Evolutionary conservation across 2,329 filamentous ascomycete genomes (phyloP).

Genomic region (Apiospora phragmitis): DNA sequence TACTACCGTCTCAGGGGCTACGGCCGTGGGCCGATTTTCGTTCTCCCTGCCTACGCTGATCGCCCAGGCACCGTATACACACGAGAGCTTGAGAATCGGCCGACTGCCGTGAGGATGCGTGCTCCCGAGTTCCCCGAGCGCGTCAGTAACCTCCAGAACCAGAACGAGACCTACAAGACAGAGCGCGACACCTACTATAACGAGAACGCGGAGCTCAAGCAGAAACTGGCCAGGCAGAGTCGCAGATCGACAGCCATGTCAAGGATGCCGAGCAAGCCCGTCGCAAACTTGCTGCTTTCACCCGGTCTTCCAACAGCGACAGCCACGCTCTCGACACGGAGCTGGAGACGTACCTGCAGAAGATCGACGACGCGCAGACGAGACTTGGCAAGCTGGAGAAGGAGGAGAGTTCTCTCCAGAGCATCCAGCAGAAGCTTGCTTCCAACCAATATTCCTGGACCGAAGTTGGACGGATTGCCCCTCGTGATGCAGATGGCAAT

Average conservation of each 20-base stretch:
- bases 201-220: conserved; percentile 11
- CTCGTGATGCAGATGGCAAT: conserved; percentile 9
- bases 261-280: neutral
- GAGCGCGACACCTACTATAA: neutral
- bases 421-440: conserved; percentile 2
- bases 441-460: conserved; percentile 2
- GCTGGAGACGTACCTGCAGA: neutral
- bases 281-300: conserved; percentile 3
- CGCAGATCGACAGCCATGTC: neutral
- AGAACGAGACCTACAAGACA: conserved; percentile 13
- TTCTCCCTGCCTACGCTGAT: conserved; percentile 50
- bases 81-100: conserved; percentile 44
- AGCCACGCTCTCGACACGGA: neutral
- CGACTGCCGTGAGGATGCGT: conserved; percentile 36
- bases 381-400: neutral
- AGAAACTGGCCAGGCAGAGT: neutral
- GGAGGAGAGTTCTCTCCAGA: neutral
- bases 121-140: conserved; percentile 20
- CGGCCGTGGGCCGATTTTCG: conserved; percentile 49
- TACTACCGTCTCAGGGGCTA: conserved; percentile 52
- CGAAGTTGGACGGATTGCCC: neutral
- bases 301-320: neutral
- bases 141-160: conserved; percentile 25
- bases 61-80: conserved; percentile 48
- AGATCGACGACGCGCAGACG: neutral